Conservation (phyloP, 2,329 filamentous ascomycete genomes). For the Xylariaceae sp. region DNA sequence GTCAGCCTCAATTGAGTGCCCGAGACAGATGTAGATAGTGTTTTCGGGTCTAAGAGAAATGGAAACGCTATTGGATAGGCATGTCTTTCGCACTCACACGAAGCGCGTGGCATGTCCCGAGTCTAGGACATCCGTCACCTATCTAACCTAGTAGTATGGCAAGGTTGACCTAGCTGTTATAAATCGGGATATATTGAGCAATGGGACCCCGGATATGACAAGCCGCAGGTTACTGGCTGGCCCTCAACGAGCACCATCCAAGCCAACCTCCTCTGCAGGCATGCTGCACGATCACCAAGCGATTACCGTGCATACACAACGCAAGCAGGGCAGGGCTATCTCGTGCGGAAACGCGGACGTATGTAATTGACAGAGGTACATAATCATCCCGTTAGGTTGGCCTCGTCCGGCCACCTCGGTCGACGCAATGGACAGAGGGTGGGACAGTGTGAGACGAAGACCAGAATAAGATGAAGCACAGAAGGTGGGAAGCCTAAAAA, state of each 20-base stretch:
- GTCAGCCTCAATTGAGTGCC: slow-evolving; percentile 24
- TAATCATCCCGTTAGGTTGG: slow-evolving; percentile 27
- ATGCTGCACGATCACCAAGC: slow-evolving; percentile 24
- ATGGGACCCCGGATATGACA: neutral
- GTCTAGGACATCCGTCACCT: slow-evolving; percentile 7
- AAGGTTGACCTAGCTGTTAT: slow-evolving; percentile 1
- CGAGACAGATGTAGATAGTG: slow-evolving; percentile 19
- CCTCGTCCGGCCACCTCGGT: slow-evolving; percentile 20
- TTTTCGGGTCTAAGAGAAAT: slow-evolving; percentile 12
- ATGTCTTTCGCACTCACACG: slow-evolving; percentile 5
- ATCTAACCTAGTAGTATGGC: slow-evolving; percentile 8
- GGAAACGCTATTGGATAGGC: slow-evolving; percentile 12
- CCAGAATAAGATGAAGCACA: slow-evolving; percentile 7
- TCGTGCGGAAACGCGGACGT: slow-evolving; percentile 10
- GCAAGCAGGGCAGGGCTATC: slow-evolving; percentile 11
- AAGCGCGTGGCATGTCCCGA: slow-evolving; percentile 9
- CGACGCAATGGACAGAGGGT: slow-evolving; percentile 1
- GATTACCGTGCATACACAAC: slow-evolving; percentile 25
- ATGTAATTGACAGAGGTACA: slow-evolving; percentile 14
- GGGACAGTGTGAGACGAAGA: slow-evolving; percentile 9
- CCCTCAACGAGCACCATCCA: slow-evolving; percentile 1
- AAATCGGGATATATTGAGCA: slow-evolving; percentile 5
- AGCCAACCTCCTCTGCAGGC: slow-evolving; percentile 14
- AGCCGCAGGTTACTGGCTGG: slow-evolving; percentile 2
- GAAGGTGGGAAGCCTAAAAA: slow-evolving; percentile 6